A percentile compares a stretch with the other conserved stretches of the same genome.
phyloP scores from a whole-genome alignment of 306 rosid genomes.

The Quillaja saponaria region DNA sequence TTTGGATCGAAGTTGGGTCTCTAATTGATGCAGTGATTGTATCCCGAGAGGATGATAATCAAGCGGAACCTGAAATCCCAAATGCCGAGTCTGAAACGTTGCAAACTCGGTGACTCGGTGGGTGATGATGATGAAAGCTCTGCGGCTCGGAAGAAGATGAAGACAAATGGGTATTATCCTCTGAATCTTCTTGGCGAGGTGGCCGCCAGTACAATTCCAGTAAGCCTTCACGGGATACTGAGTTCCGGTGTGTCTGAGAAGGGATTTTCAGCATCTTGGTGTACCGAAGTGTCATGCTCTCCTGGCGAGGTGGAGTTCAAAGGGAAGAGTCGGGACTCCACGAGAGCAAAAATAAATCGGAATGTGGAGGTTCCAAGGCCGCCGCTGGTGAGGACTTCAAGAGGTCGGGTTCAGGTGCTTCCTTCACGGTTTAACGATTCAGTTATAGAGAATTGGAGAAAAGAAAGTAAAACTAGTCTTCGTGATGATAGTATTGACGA shows the following conservation, averaged over 20 bases:
- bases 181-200: constrained; percentile 82
- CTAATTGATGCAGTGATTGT: constrained; percentile 40
- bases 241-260: constrained; percentile 53
- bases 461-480: constrained; percentile 59
- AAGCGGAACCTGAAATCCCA: constrained; percentile 88
- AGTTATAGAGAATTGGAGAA: constrained; percentile 94
- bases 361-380: constrained; percentile 66
- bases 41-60: constrained; percentile 64
- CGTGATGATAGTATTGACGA: constrained; percentile 56
- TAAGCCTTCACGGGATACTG: constrained; percentile 56
- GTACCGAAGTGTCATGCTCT: constrained; percentile 56
- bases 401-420: constrained; percentile 97
- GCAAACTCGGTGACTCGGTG: constrained; percentile 61
- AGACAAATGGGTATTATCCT: constrained; percentile 71
- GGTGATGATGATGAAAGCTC: constrained; percentile 76
- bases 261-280: constrained; percentile 70
- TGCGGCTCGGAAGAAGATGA: constrained; percentile 70
- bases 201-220: constrained; percentile 79
- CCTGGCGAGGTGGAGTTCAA: constrained; percentile 56
- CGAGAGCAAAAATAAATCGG: constrained; percentile 34
- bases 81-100: constrained; percentile 97
- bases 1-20: constrained; percentile 27
- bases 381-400: constrained; percentile 82
- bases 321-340: constrained; percentile 35
- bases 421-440: constrained; percentile 97